These are phyloP conservation scores for Penicillium sp. DNA, from an alignment of 2,329 filamentous ascomycete species.

Conservation along the genomic window DNA sequence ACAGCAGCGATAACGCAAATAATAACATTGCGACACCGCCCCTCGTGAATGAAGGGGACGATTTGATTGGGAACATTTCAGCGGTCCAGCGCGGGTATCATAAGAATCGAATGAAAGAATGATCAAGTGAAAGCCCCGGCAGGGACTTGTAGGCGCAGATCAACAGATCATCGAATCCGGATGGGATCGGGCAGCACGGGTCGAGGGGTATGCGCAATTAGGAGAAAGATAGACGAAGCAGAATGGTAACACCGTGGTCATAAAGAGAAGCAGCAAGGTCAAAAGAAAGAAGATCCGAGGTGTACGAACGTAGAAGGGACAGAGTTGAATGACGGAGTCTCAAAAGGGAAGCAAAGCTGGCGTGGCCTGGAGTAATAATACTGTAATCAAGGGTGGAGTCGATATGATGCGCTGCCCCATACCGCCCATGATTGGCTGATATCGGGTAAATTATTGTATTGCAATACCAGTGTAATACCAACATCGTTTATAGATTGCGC, in stretches of 20 bases:
- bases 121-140: slow-evolving; percentile 14
- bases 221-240: neutral
- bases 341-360: slow-evolving; percentile 14
- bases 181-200: neutral
- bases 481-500: neutral
- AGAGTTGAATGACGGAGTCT: slow-evolving; percentile 12
- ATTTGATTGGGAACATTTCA: slow-evolving; percentile 24
- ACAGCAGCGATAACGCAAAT: slow-evolving; percentile 29
- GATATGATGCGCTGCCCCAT: neutral
- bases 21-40: slow-evolving; percentile 20
- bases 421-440: no score
- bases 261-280: neutral
- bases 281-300: slow-evolving; percentile 1
- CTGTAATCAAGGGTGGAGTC: neutral
- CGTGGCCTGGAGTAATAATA: slow-evolving; percentile 15
- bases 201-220: neutral
- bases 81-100: neutral
- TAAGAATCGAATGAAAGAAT: slow-evolving; percentile 2
- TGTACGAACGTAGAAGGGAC: slow-evolving; percentile 1
- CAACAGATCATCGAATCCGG: slow-evolving; percentile 20
- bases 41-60: slow-evolving; percentile 14
- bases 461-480: neutral
- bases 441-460: neutral
- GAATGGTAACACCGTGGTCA: neutral
- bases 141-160: slow-evolving; percentile 15